These are phyloP conservation scores for Neofusicoccum kwambonambiense DNA, from an alignment of 2,329 filamentous ascomycete species.

Conservation along the genomic window DNA sequence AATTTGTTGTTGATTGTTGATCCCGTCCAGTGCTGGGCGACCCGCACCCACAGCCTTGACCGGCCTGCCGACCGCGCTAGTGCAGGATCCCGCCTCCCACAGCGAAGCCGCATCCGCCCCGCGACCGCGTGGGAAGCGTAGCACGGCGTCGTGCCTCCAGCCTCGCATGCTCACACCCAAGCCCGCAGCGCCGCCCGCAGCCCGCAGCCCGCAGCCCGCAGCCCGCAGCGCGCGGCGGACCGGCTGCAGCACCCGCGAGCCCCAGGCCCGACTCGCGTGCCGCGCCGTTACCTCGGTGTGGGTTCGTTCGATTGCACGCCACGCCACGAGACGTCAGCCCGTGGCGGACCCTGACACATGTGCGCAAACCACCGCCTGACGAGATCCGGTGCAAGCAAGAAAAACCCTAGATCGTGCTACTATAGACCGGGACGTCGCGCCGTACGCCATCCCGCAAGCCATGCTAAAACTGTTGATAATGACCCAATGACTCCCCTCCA, in stretches of 20 bases:
- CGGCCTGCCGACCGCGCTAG: slow-evolving; percentile 6
- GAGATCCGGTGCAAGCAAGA: neutral
- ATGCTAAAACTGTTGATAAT: slow-evolving; percentile 10
- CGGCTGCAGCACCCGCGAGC: neutral
- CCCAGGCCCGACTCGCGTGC: slow-evolving; percentile 3
- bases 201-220: neutral
- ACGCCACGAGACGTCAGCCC: neutral
- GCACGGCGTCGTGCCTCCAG: neutral
- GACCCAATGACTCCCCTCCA: neutral
- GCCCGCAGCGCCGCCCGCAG: neutral
- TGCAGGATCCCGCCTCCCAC: neutral
- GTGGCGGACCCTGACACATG: neutral
- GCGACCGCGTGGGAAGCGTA: slow-evolving; percentile 1
- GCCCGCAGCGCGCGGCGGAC: neutral
- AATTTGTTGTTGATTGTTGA: slow-evolving; percentile 19
- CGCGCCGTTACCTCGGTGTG: neutral
- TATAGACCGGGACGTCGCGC: slow-evolving; percentile 11
- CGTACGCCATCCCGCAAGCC: slow-evolving; percentile 16
- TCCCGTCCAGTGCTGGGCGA: slow-evolving; percentile 7
- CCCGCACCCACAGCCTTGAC: slow-evolving; percentile 2
- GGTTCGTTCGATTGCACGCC: slow-evolving; percentile 3
- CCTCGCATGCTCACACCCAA: neutral
- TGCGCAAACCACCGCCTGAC: neutral
- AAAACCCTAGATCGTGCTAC: slow-evolving; percentile 1
- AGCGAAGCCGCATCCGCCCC: slow-evolving; percentile 7